A percentile compares a stretch with the other conserved stretches of the same genome.
Evolutionary conservation across 768 basidiomycete genomes (phyloP).

Genomic region (Boletus eberwhitei): DNA sequence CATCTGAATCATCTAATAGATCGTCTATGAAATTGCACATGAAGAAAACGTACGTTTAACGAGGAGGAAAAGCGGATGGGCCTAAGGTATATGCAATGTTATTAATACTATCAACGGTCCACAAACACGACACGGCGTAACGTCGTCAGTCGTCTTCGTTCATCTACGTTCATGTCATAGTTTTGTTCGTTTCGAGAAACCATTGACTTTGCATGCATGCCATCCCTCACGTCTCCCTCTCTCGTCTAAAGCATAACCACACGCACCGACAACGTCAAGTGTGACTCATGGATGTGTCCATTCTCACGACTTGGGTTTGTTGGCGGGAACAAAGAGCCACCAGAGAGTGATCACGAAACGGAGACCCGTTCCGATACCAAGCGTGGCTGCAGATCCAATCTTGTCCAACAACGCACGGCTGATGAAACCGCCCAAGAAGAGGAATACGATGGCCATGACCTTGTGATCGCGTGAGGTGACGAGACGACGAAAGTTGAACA

Average conservation of each 20-base stretch:
- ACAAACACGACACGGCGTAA: slow-evolving; percentile 12
- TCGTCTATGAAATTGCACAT: neutral
- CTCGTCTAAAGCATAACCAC: neutral
- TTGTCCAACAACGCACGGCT: slow-evolving; percentile 56
- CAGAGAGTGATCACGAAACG: slow-evolving; percentile 56
- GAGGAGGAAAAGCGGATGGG: no score
- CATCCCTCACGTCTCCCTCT: neutral
- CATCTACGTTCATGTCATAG: neutral
- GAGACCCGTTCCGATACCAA: slow-evolving; percentile 65
- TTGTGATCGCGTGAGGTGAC: slow-evolving; percentile 69
- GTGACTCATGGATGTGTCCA: neutral
- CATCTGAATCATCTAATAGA: no score
- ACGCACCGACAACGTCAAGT: neutral
- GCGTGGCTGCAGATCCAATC: slow-evolving; percentile 58
- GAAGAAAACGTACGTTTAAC: neutral
- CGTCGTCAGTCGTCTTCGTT: slow-evolving; percentile 6
- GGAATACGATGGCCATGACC: slow-evolving; percentile 56
- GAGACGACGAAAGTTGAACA: slow-evolving; percentile 55
- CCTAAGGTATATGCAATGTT: slow-evolving; percentile 1
- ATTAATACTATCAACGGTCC: neutral
- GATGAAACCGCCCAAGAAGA: slow-evolving; percentile 76
- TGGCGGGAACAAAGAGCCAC: slow-evolving; percentile 62
- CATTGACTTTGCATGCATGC: neutral
- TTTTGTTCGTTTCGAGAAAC: neutral
- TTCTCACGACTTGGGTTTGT: slow-evolving; percentile 11